Evolutionary conservation across 495 filamentous ascomycete species (phyloP).

Genomic region (Penicillium odoratum): DNA sequence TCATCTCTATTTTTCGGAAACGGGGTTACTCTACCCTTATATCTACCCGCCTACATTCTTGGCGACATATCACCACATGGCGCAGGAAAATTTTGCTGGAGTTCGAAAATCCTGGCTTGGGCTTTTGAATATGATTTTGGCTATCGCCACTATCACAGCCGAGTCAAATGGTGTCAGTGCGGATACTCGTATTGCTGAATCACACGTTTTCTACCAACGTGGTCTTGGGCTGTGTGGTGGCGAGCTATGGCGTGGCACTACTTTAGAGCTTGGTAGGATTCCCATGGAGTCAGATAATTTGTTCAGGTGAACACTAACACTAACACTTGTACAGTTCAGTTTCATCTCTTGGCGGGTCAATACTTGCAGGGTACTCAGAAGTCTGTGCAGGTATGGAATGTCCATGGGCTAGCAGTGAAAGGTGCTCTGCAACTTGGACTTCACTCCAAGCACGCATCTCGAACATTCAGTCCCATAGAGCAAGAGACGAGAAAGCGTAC

Average conservation of each 20-base stretch:
- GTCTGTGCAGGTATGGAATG: constrained; percentile 45
- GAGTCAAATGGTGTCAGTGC: constrained; percentile 22
- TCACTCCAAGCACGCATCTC: constrained; percentile 37
- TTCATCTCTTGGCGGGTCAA: constrained; percentile 40
- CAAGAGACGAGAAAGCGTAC: constrained; percentile 43
- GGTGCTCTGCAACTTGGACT: constrained; percentile 44
- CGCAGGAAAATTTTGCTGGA: constrained; percentile 29
- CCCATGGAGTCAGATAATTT: not conserved
- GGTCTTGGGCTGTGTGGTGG: constrained; percentile 29
- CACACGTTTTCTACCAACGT: constrained; percentile 42
- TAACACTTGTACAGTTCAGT: constrained; percentile 27
- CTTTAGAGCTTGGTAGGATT: constrained; percentile 36
- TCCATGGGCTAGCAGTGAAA: constrained; percentile 42
- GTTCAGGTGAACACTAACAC: not conserved
- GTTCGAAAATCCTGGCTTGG: constrained; percentile 59
- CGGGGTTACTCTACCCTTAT: constrained; percentile 42
- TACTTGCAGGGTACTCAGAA: constrained; percentile 48
- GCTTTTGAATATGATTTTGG: constrained; percentile 72
- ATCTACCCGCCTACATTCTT: constrained; percentile 37
- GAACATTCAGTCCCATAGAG: constrained; percentile 33
- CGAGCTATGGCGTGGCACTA: constrained; percentile 34
- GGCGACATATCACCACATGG: constrained; percentile 37
- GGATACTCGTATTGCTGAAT: constrained; percentile 20
- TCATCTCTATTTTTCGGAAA: constrained; percentile 38
- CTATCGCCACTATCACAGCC: constrained; percentile 65